Percentiles rank a stretch among this genome's conserved stretches.
phyloP scores from a whole-genome alignment of 257 asterid genomes.

The Solanum paucissectum region DNA sequence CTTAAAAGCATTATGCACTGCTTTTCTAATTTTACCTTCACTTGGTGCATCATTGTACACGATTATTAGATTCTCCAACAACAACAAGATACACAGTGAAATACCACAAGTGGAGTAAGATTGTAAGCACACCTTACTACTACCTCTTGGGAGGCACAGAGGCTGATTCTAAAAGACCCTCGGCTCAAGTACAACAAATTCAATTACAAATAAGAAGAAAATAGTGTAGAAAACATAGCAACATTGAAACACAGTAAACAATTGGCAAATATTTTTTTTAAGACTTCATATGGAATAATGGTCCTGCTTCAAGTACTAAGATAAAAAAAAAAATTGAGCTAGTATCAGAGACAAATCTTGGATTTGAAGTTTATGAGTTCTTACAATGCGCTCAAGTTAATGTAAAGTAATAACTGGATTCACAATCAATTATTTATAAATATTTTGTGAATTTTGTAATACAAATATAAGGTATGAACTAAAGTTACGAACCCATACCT shows the following conservation, averaged over 20 bases:
- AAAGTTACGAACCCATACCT: neutral
- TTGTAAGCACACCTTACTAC: neutral
- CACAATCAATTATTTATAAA: neutral
- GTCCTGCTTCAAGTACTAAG: neutral
- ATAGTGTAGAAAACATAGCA: neutral
- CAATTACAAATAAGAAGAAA: neutral
- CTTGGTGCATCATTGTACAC: neutral
- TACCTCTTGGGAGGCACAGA: neutral
- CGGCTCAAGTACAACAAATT: too few species aligned
- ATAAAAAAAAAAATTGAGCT: neutral
- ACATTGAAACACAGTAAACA: neutral
- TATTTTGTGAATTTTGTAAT: neutral
- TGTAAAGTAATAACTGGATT: too few species aligned
- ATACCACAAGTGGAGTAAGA: neutral
- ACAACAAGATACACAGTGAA: neutral
- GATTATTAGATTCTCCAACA: neutral
- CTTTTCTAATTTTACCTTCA: neutral
- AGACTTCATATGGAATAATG: neutral
- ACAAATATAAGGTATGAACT: neutral
- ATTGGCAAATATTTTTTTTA: neutral
- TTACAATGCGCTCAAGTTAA: neutral
- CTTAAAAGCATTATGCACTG: neutral
- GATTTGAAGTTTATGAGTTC: neutral
- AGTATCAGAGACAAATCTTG: neutral
- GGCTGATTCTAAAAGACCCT: neutral